Evolutionary conservation across 257 asterid species (phyloP).

Genomic region (Cinchona pubescens): DNA sequence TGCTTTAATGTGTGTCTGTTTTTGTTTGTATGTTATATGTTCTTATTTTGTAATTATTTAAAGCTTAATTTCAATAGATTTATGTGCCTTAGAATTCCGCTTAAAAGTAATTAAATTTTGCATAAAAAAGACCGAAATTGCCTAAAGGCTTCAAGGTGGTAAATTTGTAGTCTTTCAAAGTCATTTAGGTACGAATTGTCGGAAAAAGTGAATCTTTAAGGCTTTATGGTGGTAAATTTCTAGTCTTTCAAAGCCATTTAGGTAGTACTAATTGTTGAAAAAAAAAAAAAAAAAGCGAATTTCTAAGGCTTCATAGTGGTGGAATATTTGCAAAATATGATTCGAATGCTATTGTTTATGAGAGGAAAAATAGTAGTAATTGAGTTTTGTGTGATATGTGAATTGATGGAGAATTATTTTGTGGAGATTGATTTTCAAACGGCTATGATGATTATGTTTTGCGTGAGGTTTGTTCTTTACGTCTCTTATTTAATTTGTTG

Average conservation of each 20-base stretch:
- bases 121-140: too few species aligned
- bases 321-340: too few species aligned
- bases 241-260: background rate
- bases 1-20: slow-evolving; percentile 24
- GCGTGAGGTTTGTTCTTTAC: slow-evolving; percentile 10
- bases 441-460: background rate
- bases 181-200: background rate
- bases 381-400: background rate
- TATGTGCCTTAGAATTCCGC: background rate
- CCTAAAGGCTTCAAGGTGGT: too few species aligned
- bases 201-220: background rate
- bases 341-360: too few species aligned
- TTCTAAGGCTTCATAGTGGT: too few species aligned
- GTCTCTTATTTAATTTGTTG: background rate
- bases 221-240: background rate
- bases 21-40: too few species aligned
- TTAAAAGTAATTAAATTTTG: too few species aligned
- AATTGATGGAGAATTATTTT: too few species aligned
- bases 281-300: too few species aligned
- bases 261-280: too few species aligned
- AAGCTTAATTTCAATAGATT: background rate
- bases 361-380: background rate
- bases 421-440: background rate
- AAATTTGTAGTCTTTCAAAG: too few species aligned
- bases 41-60: background rate